Evolutionary conservation across 805 yeast species (phyloP), one percentile per base, ranked within the genome.

Genomic region (Saccharomycopsis vini): DNA sequence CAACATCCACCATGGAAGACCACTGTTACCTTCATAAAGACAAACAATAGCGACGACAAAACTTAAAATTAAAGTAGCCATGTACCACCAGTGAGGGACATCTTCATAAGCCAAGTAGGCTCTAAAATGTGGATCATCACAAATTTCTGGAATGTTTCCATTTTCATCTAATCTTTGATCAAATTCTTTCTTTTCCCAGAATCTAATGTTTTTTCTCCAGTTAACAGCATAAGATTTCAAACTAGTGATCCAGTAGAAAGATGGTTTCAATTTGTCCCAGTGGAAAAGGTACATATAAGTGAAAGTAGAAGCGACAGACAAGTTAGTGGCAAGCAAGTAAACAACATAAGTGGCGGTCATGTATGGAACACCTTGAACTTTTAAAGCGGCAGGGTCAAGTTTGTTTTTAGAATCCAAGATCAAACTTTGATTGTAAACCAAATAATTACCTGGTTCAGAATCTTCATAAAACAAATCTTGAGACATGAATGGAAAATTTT

Each of bases 81-180:
- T 59, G 49, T 71, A 80, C 85, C 87, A 79, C 78, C 79, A 76
- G 50, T 77, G 81, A 1, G 92, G 90, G 16, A 78, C 85, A 51
- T 81, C 86, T 29, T 69, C 69, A 58, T 80, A 79, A 43, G 59
- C 62, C 36, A 52, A 55, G 75, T 73, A 75, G 53, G 77, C 65
- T 54, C 78, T 66, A 54, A 60, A 63, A 54, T 74, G 78, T 34
- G 60, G 56, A 43, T 61, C 71, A 24, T 40, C 36, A 28, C 43
- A 32, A 23, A 42, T 50, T 62, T 51, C 59, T 76, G 57, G 75
- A 75, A 49, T 66, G 63, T 40, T 55, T 54, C 3, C 72, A 59
- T 38, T 60, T 62, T 19, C 57, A 58, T 61, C 68, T 59, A 54
- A 80, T 69, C 47, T 76, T 75, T 36, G 39, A 36, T 36, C 39